Conservation (phyloP, 202 grass and related monocot species). For the Thinopyrum obtusiflorum region DNA sequence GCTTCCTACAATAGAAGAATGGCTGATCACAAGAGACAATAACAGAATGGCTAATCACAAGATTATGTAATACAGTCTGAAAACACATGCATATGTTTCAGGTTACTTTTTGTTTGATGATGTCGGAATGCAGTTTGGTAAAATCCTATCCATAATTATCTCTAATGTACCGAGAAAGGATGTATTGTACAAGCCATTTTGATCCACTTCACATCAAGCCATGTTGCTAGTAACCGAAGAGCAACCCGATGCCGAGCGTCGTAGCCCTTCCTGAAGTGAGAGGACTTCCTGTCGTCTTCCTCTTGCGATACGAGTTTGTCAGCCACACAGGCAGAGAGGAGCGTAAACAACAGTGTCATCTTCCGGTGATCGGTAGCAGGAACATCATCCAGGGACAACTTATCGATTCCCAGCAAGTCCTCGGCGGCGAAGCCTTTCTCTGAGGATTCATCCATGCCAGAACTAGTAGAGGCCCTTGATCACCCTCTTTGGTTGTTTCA, state of each 20-base stretch:
- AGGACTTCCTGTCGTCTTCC: slow-evolving; percentile 63
- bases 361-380: slow-evolving; percentile 59
- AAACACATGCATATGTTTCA: not conserved
- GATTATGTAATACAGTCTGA: not conserved
- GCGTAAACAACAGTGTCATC: slow-evolving; percentile 58
- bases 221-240: slow-evolving; percentile 70
- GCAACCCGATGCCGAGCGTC: slow-evolving; percentile 84
- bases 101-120: not conserved
- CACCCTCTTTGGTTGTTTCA: slow-evolving; percentile 12
- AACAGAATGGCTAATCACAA: slow-evolving; percentile 11
- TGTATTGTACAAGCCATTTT: slow-evolving; percentile 69
- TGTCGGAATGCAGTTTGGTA: not conserved
- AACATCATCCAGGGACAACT: slow-evolving; percentile 46
- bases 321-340: slow-evolving; percentile 82
- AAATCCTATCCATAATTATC: not conserved
- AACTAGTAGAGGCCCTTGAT: not conserved
- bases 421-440: slow-evolving; percentile 17
- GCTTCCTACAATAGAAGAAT: slow-evolving; percentile 63
- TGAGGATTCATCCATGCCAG: slow-evolving; percentile 18
- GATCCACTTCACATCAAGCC: slow-evolving; percentile 87
- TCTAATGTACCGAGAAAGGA: not conserved
- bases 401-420: slow-evolving; percentile 43
- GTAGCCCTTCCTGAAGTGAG: slow-evolving; percentile 77
- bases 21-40: slow-evolving; percentile 23
- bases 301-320: slow-evolving; percentile 58